A percentile compares a stretch with the other conserved stretches of the same genome.
These are phyloP conservation scores for Pontederia crassipes DNA, from an alignment of 176 grass and related monocot species.

Conservation along the genomic window DNA sequence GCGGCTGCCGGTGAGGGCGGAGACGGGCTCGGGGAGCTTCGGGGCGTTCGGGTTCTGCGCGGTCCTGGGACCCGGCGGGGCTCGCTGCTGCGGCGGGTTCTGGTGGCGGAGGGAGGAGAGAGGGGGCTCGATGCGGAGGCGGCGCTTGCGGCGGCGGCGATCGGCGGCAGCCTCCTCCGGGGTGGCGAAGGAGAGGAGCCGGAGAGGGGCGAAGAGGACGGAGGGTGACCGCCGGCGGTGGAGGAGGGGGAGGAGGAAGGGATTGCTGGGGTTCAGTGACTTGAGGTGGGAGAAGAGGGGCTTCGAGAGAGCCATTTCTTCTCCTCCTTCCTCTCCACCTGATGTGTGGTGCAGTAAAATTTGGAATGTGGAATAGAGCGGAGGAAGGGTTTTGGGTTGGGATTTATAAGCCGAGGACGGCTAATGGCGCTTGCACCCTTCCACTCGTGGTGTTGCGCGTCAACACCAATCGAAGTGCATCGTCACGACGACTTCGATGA, in stretches of 20 bases:
- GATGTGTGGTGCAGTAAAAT: too few relatives aligned
- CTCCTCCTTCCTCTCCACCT: neutral
- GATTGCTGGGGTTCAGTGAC: slow-evolving; percentile 52
- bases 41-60: slow-evolving; percentile 40
- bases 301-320: slow-evolving; percentile 59
- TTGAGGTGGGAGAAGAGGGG: slow-evolving; percentile 48
- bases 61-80: slow-evolving; percentile 3
- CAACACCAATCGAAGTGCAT: too few relatives aligned
- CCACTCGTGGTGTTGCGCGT: too few relatives aligned
- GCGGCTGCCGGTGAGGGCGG: slow-evolving; percentile 45
- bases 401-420: too few relatives aligned
- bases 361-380: too few relatives aligned
- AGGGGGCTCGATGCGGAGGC: slow-evolving; percentile 16
- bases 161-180: slow-evolving; percentile 21
- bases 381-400: too few relatives aligned
- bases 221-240: slow-evolving; percentile 58
- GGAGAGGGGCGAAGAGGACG: slow-evolving; percentile 40
- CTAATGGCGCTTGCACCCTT: too few relatives aligned
- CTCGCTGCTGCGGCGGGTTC: slow-evolving; percentile 23
- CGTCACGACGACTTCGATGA: too few relatives aligned
- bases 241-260: slow-evolving; percentile 58
- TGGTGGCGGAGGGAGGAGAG: slow-evolving; percentile 13
- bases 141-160: slow-evolving; percentile 21
- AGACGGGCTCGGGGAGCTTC: slow-evolving; percentile 57
- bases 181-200: slow-evolving; percentile 30